Conservation (phyloP, 2,329 filamentous ascomycete species). For the Xylariaceae sp. region DNA sequence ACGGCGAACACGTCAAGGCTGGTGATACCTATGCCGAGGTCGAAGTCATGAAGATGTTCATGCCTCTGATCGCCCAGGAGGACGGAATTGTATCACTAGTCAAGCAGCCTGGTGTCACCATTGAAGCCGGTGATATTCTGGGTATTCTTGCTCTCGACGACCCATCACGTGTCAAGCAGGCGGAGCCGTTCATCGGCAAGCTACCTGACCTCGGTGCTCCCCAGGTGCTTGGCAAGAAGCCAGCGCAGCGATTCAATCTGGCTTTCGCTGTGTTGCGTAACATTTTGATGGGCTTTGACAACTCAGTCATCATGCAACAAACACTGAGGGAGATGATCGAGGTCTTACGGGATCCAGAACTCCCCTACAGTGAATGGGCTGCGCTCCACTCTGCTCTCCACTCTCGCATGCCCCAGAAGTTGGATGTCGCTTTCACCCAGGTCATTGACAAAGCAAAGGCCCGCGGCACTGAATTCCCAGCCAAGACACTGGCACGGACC, state of each 20-base stretch:
- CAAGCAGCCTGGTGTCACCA: slow-evolving; percentile 97
- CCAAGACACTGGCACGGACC: slow-evolving; percentile 79
- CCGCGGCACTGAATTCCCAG: slow-evolving; percentile 83
- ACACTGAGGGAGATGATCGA: slow-evolving; percentile 87
- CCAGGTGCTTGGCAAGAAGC: slow-evolving; percentile 84
- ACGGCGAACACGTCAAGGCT: slow-evolving; percentile 86
- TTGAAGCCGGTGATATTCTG: slow-evolving; percentile 97
- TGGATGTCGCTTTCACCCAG: slow-evolving; percentile 76
- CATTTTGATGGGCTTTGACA: slow-evolving; percentile 91
- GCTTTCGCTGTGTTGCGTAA: slow-evolving; percentile 76
- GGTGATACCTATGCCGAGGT: slow-evolving; percentile 94
- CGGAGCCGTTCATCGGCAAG: slow-evolving; percentile 87
- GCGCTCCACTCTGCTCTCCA: slow-evolving; percentile 96
- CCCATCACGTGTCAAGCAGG: slow-evolving; percentile 93
- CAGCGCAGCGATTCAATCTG: slow-evolving; percentile 79
- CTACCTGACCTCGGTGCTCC: slow-evolving; percentile 83
- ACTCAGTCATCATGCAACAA: slow-evolving; percentile 89
- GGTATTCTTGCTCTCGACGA: slow-evolving; percentile 95
- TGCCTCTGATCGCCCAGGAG: slow-evolving; percentile 92
- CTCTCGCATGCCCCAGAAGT: slow-evolving; percentile 91
- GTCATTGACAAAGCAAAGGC: slow-evolving; percentile 79
- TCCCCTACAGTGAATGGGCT: slow-evolving; percentile 95
- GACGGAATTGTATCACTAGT: slow-evolving; percentile 96
- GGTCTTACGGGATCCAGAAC: slow-evolving; percentile 81
- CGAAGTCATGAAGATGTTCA: slow-evolving; percentile 99